phyloP scores from a whole-genome alignment of 805 yeast genomes.

The Yarrowia deformans region DNA sequence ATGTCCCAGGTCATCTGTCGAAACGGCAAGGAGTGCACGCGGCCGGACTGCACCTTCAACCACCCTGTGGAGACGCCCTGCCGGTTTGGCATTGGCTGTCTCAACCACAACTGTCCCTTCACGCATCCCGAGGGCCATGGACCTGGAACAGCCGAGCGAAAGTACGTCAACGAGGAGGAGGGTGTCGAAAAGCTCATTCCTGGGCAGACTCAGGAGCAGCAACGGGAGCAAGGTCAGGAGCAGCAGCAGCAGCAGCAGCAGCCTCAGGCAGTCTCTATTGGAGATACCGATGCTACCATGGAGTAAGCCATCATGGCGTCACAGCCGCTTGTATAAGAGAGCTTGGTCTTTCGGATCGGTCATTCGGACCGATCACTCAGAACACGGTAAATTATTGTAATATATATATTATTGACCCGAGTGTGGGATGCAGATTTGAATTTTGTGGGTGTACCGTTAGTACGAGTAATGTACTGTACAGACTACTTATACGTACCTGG shows the following conservation, averaged over 20 bases:
- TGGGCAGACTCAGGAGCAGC: neutral
- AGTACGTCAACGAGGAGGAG: constrained; percentile 17
- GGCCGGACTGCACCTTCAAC: constrained; percentile 80
- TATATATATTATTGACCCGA: constrained; percentile 5
- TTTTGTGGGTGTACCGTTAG: no score
- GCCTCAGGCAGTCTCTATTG: neutral
- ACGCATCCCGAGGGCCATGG: constrained; percentile 72
- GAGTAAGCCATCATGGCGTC: neutral
- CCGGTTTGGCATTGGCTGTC: constrained; percentile 79
- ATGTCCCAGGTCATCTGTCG: constrained; percentile 76
- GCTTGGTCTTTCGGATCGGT: neutral
- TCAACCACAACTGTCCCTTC: constrained; percentile 72
- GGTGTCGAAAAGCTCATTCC: constrained; percentile 21
- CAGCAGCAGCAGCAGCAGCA: neutral
- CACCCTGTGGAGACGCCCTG: constrained; percentile 72
- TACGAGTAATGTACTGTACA: neutral
- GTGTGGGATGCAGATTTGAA: no score
- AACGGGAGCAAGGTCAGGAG: no score
- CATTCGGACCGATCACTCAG: neutral
- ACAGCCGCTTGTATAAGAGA: neutral
- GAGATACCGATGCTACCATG: constrained; percentile 4
- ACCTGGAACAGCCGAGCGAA: constrained; percentile 9
- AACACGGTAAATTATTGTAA: constrained; percentile 32
- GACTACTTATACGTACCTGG: no score
- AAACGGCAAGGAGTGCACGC: constrained; percentile 77